phyloP scores from a whole-genome alignment of 2,329 filamentous ascomycete species.

The Fusarium brachygibbosum region DNA sequence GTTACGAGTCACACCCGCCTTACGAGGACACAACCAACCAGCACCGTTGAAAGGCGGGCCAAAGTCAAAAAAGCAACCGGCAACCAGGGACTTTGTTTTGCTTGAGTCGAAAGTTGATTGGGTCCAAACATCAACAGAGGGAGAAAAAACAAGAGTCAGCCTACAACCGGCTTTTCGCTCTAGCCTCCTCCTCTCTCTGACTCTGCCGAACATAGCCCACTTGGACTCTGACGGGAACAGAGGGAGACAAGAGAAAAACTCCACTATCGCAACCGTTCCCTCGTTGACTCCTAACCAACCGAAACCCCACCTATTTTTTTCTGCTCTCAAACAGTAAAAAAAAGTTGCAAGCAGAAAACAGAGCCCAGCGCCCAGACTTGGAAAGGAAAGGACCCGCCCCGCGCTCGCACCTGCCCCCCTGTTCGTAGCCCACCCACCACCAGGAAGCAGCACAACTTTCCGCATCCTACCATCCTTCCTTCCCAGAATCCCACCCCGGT shows the following conservation, averaged over 20 bases:
- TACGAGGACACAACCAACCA: slow-evolving; percentile 36
- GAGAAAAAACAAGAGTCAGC: slow-evolving; percentile 3
- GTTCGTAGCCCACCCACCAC: slow-evolving; percentile 25
- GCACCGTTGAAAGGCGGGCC: slow-evolving; percentile 19
- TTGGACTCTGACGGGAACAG: slow-evolving; percentile 11
- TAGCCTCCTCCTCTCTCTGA: slow-evolving; percentile 7
- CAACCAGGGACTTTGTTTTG: slow-evolving; percentile 36
- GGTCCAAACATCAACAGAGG: slow-evolving; percentile 29
- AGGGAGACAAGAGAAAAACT: slow-evolving; percentile 7
- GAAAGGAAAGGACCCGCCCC: slow-evolving; percentile 26
- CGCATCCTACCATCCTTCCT: slow-evolving; percentile 9
- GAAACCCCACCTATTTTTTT: slow-evolving; percentile 31
- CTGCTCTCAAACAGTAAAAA: slow-evolving; percentile 35
- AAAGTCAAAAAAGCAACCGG: slow-evolving; percentile 33
- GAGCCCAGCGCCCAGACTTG: slow-evolving; percentile 24
- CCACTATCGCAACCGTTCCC: slow-evolving; percentile 30
- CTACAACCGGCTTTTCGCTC: slow-evolving; percentile 15
- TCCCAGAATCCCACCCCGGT: slow-evolving; percentile 31
- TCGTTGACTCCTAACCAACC: slow-evolving; percentile 41
- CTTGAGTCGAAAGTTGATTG: slow-evolving; percentile 5
- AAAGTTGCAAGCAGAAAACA: slow-evolving; percentile 34
- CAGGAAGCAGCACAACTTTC: slow-evolving; percentile 18
- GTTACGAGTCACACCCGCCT: slow-evolving; percentile 40
- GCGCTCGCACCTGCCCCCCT: slow-evolving; percentile 34
- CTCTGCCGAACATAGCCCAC: slow-evolving; percentile 32